Base-by-base conservation (phyloP, 164 flowering plant genomes). In the Stephania japonica region DNA sequence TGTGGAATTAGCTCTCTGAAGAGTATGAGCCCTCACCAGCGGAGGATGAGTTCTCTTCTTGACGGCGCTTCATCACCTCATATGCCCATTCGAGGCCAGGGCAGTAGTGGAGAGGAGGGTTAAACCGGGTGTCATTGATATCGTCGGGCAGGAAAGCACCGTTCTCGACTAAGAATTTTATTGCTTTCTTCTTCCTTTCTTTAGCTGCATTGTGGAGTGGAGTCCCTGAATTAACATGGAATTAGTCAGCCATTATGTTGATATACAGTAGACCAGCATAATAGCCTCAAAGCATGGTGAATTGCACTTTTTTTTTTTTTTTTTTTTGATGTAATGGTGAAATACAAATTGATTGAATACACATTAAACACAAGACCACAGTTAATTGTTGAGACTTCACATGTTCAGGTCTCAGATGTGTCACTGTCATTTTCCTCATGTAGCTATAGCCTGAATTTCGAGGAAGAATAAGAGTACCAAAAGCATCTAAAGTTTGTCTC, bases 61-160 rank as follows among this genome's bases (percentile, higher is more conserved):
- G 90, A 16, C 86, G 78, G 44, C 88, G 91, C 78, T 79, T 87
- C 88, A 88, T 73, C 83, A 89, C 98, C 68, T 96, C 97, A 42
- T 96, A 96, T 14, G 98, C 98, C 98, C 98, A 93, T 67, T 96
- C 98, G 69, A 96, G 97, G 69, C 97, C 97, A 56, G 86, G 83
- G 81, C 98, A 96, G 81, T 96, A 96, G 75, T 96, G 99, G 12
- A 91, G 85, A 27, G 98, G 97, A 7, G 99, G 99, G 76, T 96
- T 96, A 70, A 96, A 96, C 80, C 98, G 87, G 80, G 80, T 75
- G 69, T 96, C 99, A 47, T 87, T 78, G 18, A 96, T 90, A 78
- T 93, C 89, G 27, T 81, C 85, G 0, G 99, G 91, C 82, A 96
- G 68, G 83, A 96, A 96, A 1, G 99, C 99, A 5, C 99, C 99